These are phyloP conservation scores for Pythium scleroteichum DNA, from an alignment of 352 stramenopile species.

Conservation along the genomic window DNA sequence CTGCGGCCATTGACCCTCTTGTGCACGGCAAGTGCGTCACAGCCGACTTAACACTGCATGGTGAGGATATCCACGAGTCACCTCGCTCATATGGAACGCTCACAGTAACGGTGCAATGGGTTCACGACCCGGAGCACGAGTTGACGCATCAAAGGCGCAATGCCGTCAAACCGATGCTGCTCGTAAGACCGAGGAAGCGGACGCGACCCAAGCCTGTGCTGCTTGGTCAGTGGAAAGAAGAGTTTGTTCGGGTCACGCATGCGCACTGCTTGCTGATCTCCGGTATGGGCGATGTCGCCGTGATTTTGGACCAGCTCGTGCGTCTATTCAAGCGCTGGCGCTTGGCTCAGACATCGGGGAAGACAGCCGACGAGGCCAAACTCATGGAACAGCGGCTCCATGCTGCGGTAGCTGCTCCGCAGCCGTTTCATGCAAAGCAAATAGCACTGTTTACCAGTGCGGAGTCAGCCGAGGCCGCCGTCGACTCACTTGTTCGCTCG, in stretches of 20 bases:
- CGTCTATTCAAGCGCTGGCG: conserved; percentile 45
- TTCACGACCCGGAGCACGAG: conserved; percentile 27
- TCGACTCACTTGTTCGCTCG: neutral
- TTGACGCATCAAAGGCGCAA: conserved; percentile 12
- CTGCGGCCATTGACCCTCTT: conserved; percentile 42
- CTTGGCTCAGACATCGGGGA: conserved; percentile 40
- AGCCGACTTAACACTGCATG: conserved; percentile 40
- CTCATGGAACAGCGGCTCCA: conserved; percentile 60
- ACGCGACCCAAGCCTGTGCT: conserved; percentile 19
- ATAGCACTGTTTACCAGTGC: neutral
- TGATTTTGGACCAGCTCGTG: conserved; percentile 52
- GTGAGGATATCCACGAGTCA: conserved; percentile 32
- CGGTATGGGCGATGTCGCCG: conserved; percentile 6
- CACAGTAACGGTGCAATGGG: conserved; percentile 63
- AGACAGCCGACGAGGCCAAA: conserved; percentile 77
- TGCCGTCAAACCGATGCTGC: conserved; percentile 22
- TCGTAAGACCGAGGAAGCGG: conserved; percentile 17
- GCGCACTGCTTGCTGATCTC: neutral
- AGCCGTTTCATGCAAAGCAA: conserved; percentile 12
- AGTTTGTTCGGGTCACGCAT: neutral
- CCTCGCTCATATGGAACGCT: conserved; percentile 37
- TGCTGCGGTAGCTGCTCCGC: conserved; percentile 25
- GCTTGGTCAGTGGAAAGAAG: neutral
- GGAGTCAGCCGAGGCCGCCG: neutral
- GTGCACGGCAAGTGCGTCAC: conserved; percentile 43